Percentiles rank a stretch among this genome's conserved stretches.
These are phyloP conservation scores for Hypoxylon rubiginosum DNA, from an alignment of 2,329 filamentous ascomycete genomes.

Conservation along the genomic window DNA sequence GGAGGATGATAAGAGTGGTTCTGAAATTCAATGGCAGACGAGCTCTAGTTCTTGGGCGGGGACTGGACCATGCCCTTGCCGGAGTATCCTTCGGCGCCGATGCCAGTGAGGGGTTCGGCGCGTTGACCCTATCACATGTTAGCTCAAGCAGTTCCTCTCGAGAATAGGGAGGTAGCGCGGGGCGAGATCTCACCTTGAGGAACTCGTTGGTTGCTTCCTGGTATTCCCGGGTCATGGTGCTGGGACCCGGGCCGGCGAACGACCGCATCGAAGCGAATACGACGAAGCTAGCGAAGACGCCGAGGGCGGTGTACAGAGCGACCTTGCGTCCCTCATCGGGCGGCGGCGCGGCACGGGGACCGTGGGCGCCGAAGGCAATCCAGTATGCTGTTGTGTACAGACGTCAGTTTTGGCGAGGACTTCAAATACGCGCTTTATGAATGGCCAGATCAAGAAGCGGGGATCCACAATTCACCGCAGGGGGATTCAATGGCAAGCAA, in stretches of 20 bases:
- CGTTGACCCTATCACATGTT: slow-evolving; percentile 75
- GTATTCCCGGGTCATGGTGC: slow-evolving; percentile 97
- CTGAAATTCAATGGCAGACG: slow-evolving; percentile 37
- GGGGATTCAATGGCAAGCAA: slow-evolving; percentile 14
- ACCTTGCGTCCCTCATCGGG: slow-evolving; percentile 88
- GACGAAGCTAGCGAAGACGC: slow-evolving; percentile 74
- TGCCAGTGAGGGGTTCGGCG: slow-evolving; percentile 87
- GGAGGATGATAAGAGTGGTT: slow-evolving; percentile 38
- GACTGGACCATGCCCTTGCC: slow-evolving; percentile 86
- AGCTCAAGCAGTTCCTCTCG: slow-evolving; percentile 27
- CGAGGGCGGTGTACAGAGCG: slow-evolving; percentile 77
- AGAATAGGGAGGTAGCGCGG: neutral
- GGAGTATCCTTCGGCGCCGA: slow-evolving; percentile 82
- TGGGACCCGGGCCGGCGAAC: slow-evolving; percentile 79
- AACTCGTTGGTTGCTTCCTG: slow-evolving; percentile 96
- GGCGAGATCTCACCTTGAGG: slow-evolving; percentile 76
- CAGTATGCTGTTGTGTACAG: slow-evolving; percentile 86
- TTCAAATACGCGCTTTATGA: slow-evolving; percentile 41
- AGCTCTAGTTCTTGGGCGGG: slow-evolving; percentile 62
- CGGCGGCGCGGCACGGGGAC: slow-evolving; percentile 85
- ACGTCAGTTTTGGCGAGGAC: slow-evolving; percentile 52
- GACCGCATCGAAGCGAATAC: slow-evolving; percentile 80
- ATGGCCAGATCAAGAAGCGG: slow-evolving; percentile 32
- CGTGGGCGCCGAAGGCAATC: slow-evolving; percentile 98
- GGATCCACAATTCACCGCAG: slow-evolving; percentile 42